Evolutionary conservation across 1,284 basidiomycete species (phyloP).

Genomic region (Takashimella tepidaria): DNA sequence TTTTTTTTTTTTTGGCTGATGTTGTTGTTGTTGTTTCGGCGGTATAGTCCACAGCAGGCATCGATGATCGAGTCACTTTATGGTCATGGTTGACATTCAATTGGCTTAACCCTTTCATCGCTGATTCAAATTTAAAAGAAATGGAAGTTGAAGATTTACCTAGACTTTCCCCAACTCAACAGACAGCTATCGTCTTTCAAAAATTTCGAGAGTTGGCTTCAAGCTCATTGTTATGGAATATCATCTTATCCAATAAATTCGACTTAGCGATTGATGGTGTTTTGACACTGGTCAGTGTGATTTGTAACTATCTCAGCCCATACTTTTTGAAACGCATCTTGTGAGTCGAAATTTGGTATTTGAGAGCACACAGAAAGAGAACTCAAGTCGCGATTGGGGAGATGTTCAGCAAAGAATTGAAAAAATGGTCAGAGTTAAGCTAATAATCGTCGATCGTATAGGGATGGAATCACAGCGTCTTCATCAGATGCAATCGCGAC

Average conservation of each 20-base stretch:
- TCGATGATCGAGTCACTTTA: conserved; percentile 66
- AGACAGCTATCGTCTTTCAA: conserved; percentile 61
- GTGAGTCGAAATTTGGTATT: conserved; percentile 22
- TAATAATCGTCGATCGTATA: too few species aligned
- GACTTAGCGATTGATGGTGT: conserved; percentile 66
- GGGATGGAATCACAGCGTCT: conserved; percentile 44
- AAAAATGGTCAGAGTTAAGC: too few species aligned
- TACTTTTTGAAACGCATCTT: conserved; percentile 49
- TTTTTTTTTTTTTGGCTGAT: too few species aligned
- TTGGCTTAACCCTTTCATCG: conserved; percentile 67
- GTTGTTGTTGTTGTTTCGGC: too few species aligned
- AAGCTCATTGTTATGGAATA: conserved; percentile 57
- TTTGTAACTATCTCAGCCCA: conserved; percentile 59
- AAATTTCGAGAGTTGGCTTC: conserved; percentile 49
- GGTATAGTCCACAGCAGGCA: conserved; percentile 29
- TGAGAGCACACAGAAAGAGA: too few species aligned
- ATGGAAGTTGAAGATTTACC: conserved; percentile 68
- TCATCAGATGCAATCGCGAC: conserved; percentile 53
- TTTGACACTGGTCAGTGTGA: conserved; percentile 60
- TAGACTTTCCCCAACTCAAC: conserved; percentile 61
- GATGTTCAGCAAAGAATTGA: too few species aligned
- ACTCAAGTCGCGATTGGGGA: too few species aligned
- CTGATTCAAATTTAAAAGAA: conserved; percentile 57
- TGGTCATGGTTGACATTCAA: conserved; percentile 73
- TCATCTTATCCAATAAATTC: conserved; percentile 64